Conservation (phyloP, 2,329 filamentous ascomycete genomes). For the Sphaerulina vaccinii region DNA sequence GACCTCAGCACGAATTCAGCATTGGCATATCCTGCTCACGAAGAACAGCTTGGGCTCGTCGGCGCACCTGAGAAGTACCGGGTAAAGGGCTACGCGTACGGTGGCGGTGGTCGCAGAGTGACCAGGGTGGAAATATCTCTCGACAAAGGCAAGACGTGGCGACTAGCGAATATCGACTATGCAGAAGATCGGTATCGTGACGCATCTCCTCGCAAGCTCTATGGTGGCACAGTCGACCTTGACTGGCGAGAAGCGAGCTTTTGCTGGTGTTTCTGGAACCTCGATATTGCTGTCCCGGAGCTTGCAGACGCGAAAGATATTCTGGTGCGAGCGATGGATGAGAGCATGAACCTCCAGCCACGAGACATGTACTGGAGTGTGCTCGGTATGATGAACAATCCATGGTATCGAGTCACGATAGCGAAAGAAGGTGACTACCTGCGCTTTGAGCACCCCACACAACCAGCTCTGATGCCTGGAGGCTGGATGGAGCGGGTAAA, state of each 20-base stretch:
- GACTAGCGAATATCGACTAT: conserved; percentile 73
- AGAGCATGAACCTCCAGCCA: conserved; percentile 80
- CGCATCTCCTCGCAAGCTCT: conserved; percentile 63
- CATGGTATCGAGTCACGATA: conserved; percentile 83
- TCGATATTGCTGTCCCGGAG: conserved; percentile 64
- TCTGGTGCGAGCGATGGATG: conserved; percentile 84
- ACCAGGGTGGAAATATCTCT: conserved; percentile 80
- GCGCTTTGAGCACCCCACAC: conserved; percentile 84
- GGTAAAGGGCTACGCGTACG: conserved; percentile 80
- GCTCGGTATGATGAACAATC: conserved; percentile 97
- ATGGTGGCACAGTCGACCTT: conserved; percentile 76
- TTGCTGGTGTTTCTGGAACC: conserved; percentile 90
- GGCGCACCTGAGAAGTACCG: conserved; percentile 58
- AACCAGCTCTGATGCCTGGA: conserved; percentile 71
- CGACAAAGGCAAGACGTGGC: conserved; percentile 79
- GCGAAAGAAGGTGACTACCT: conserved; percentile 63
- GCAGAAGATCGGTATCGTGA: conserved; percentile 81
- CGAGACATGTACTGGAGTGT: conserved; percentile 96
- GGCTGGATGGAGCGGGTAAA: conserved; percentile 96
- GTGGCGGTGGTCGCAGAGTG: conserved; percentile 79
- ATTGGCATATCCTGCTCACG: conserved; percentile 74
- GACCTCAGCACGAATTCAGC: conserved; percentile 87
- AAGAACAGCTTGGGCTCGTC: conserved; percentile 61
- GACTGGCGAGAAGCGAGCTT: conserved; percentile 78
- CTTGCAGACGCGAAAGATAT: conserved; percentile 68